Conservation (phyloP, 495 filamentous ascomycete species). For the Aspergillus bertholletiae region DNA sequence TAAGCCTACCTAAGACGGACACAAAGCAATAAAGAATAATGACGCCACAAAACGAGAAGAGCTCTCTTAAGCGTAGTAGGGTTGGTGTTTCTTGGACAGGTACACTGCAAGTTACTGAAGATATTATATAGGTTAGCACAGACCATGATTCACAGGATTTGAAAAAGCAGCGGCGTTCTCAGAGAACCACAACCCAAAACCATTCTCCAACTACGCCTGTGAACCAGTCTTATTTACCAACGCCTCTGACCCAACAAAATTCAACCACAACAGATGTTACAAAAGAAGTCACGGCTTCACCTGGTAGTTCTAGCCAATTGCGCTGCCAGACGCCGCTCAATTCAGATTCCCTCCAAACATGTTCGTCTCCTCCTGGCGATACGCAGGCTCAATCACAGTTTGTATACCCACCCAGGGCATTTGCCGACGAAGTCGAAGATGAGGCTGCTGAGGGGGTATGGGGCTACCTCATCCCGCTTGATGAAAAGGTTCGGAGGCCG, state of each 20-base stretch:
- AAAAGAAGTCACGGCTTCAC: slow-evolving; percentile 70
- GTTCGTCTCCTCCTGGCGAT: slow-evolving; percentile 63
- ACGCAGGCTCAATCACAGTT: slow-evolving; percentile 76
- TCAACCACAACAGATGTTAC: slow-evolving; percentile 60
- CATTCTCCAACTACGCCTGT: slow-evolving; percentile 54
- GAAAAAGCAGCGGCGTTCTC: slow-evolving; percentile 52
- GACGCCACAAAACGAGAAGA: slow-evolving; percentile 48
- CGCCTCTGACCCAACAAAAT: slow-evolving; percentile 68
- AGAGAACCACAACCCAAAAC: slow-evolving; percentile 51
- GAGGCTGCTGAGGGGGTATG: slow-evolving; percentile 82
- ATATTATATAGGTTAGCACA: slow-evolving; percentile 28
- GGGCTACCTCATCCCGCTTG: slow-evolving; percentile 88
- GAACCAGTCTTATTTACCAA: slow-evolving; percentile 70
- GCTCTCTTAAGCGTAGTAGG: slow-evolving; percentile 50
- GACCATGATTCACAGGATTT: slow-evolving; percentile 39
- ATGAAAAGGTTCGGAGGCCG: slow-evolving; percentile 61
- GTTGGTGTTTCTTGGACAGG: slow-evolving; percentile 24
- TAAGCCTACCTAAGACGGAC: background rate
- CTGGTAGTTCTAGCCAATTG: slow-evolving; percentile 57
- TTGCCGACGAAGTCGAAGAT: slow-evolving; percentile 79
- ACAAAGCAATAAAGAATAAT: slow-evolving; percentile 24
- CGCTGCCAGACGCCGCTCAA: slow-evolving; percentile 49
- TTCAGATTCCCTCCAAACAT: slow-evolving; percentile 59
- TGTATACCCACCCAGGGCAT: slow-evolving; percentile 65
- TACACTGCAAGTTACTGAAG: slow-evolving; percentile 11